Evolutionary conservation across 2,329 filamentous ascomycete species (phyloP), one percentile per base, ranked within the genome.

Genomic region (Cercospora sesami): DNA sequence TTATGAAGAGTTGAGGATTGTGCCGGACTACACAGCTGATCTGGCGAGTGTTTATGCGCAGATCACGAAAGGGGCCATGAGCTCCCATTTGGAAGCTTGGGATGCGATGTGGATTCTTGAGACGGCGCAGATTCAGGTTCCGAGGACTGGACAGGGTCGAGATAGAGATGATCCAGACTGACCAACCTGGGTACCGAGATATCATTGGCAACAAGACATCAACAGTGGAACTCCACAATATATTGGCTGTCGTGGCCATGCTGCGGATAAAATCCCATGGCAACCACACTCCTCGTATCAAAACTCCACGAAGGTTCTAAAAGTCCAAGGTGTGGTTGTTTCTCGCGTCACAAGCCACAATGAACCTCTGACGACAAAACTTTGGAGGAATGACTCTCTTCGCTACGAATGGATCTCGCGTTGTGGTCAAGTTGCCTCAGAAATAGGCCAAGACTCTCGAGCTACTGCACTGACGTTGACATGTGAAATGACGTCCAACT

Each of bases 121-220:
- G 31, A 21, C 42, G 4, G 42, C 45, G 5, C 21, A 36, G 31
- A 55, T 12, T 18, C 18, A 26, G 39, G 28, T 59, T 14, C 33
- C 53, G 18, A 28, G 14, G 33, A 10, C 5, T 12, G 14, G 4
- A 18, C 1, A 28, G 9, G 14, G 33, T 16, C 8, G 7, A n/a
- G 21, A 33, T 8, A 12, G 7, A 1, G 12, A 28, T 28, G 26
- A 28, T 28, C 26, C 26, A 7, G 12, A 60, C 23, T 63, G 39
- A 59, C 66, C 66, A 7, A 65, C 66, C 3, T 68, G 66, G 66
- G 63, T 68, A 4, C 66, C 63, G 3, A 36, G 53, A 18, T 65
- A 65, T 36, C 30, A 68, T 33, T 65, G 62, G 66, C 14, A n/a
- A 14, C 16, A 23, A 28, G 48, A 63, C 55, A 26, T 39, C 30